phyloP scores from a whole-genome alignment of 768 basidiomycete genomes.

The Mycena epipterygia region DNA sequence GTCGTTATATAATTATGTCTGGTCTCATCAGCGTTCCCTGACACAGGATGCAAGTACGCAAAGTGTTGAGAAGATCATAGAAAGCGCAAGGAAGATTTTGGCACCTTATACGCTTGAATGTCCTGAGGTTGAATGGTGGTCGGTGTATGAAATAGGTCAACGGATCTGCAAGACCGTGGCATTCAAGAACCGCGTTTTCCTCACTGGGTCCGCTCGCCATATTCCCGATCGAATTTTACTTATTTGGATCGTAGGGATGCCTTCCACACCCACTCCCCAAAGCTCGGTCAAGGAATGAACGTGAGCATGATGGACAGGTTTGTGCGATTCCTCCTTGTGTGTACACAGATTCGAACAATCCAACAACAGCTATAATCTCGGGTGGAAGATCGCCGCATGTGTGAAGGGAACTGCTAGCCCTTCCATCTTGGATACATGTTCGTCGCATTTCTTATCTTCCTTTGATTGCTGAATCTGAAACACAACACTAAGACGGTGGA shows the following conservation, averaged over 20 bases:
- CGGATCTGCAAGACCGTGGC: constrained; percentile 62
- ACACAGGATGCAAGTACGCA: constrained; percentile 25
- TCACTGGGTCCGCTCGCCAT: constrained; percentile 48
- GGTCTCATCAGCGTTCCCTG: not conserved
- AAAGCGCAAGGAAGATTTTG: constrained; percentile 28
- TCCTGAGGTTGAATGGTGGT: constrained; percentile 50
- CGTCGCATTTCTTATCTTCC: not conserved
- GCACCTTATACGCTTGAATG: constrained; percentile 34
- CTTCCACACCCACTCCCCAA: constrained; percentile 58
- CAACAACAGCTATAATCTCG: constrained; percentile 54
- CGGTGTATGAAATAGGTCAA: constrained; percentile 60
- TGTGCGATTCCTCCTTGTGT: not conserved
- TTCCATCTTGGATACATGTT: constrained; percentile 33
- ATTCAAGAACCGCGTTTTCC: constrained; percentile 62
- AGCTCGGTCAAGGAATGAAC: constrained; percentile 65
- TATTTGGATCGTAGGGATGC: constrained; percentile 54
- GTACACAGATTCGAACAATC: not conserved
- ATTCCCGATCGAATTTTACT: not conserved
- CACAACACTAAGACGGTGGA: constrained; percentile 5
- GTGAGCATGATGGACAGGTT: constrained; percentile 65
- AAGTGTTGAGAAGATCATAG: constrained; percentile 30
- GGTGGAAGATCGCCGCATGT: constrained; percentile 38
- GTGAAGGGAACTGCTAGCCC: constrained; percentile 23
- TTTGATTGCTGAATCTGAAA: not conserved
- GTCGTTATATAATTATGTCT: not conserved